phyloP scores from a whole-genome alignment of 768 basidiomycete species.

The Tephrocybe sp. region DNA sequence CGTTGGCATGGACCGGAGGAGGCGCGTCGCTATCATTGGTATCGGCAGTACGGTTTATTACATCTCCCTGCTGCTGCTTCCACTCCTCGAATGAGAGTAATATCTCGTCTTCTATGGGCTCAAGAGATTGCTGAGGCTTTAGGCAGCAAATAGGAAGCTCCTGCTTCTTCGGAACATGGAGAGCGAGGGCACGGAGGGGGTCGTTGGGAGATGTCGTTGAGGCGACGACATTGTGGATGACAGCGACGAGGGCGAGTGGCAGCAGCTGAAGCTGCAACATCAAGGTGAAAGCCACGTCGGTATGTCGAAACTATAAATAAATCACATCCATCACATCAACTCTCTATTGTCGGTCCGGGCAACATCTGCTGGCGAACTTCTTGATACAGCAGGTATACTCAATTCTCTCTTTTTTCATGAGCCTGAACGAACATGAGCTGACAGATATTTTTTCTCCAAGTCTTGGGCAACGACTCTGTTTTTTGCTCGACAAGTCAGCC shows the following conservation, averaged over 20 bases:
- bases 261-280: slow-evolving; percentile 16
- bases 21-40: slow-evolving; percentile 10
- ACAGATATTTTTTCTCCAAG: too few relatives aligned
- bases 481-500: too few relatives aligned
- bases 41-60: slow-evolving; percentile 30
- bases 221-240: slow-evolving; percentile 8
- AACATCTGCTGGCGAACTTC: too few relatives aligned
- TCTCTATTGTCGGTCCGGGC: neutral
- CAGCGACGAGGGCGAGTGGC: slow-evolving; percentile 9
- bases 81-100: slow-evolving; percentile 86
- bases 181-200: slow-evolving; percentile 56
- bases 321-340: neutral
- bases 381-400: too few relatives aligned
- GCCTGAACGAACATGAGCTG: too few relatives aligned
- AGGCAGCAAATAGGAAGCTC: slow-evolving; percentile 69
- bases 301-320: slow-evolving; percentile 5
- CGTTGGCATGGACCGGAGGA: slow-evolving; percentile 18
- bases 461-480: too few relatives aligned
- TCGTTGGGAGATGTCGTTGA: slow-evolving; percentile 43
- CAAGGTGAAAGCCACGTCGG: slow-evolving; percentile 9
- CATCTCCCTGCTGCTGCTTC: slow-evolving; percentile 60
- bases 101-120: slow-evolving; percentile 56
- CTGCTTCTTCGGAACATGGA: slow-evolving; percentile 45
- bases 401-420: too few relatives aligned
- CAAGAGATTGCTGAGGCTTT: slow-evolving; percentile 46